phyloP scores from a whole-genome alignment of 1,284 basidiomycete species.

The Ganoderma leucocontextum region DNA sequence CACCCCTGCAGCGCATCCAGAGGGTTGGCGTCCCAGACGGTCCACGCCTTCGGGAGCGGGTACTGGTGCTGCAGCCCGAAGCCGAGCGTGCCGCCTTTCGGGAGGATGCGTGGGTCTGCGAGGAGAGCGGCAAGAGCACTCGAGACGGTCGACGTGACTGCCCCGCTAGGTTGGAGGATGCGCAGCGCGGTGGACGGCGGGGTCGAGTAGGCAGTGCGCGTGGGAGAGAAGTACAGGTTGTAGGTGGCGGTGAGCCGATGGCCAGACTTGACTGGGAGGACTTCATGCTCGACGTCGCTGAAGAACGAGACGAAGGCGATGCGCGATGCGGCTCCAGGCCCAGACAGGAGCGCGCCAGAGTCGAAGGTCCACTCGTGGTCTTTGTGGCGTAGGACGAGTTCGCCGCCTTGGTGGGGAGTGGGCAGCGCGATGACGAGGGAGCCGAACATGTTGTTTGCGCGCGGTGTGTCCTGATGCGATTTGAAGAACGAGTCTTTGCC shows the following conservation, averaged over 20 bases:
- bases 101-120: constrained; percentile 35
- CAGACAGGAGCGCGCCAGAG: constrained; percentile 33
- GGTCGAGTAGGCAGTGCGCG: constrained; percentile 8
- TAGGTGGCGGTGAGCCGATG: constrained; percentile 53
- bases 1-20: neutral
- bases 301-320: constrained; percentile 47
- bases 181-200: neutral
- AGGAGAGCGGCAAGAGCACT: constrained; percentile 31
- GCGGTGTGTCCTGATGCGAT: constrained; percentile 50
- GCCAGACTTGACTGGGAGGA: constrained; percentile 48
- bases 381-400: constrained; percentile 44
- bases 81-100: too few species aligned
- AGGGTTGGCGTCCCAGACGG: too few species aligned
- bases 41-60: constrained; percentile 6
- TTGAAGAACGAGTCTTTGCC: constrained; percentile 50
- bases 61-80: constrained; percentile 45
- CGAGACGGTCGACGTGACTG: constrained; percentile 10
- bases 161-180: constrained; percentile 7
- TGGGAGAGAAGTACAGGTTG: constrained; percentile 40
- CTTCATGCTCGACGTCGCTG: constrained; percentile 54
- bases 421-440: constrained; percentile 54
- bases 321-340: neutral
- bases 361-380: constrained; percentile 43
- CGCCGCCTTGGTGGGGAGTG: constrained; percentile 49
- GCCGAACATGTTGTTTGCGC: constrained; percentile 49